Evolutionary conservation across 192 early-diverging fungal genomes (phyloP).

Genomic region (Linnemannia exigua): DNA sequence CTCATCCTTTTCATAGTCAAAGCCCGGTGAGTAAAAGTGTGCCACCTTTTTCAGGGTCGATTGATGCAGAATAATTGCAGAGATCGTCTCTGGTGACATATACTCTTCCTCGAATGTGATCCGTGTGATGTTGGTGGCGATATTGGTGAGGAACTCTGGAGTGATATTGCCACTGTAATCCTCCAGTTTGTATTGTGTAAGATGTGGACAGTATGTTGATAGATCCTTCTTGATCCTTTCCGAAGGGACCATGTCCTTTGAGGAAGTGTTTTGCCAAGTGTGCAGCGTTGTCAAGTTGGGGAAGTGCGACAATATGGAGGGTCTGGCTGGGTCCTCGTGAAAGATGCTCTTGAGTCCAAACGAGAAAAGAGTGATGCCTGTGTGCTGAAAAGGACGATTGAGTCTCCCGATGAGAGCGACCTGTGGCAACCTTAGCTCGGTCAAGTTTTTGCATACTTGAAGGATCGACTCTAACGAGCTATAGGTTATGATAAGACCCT

Average conservation of each 20-base stretch:
- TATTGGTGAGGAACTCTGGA: not conserved
- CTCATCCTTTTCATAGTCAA: not conserved
- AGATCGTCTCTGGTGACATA: not conserved
- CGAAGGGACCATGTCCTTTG: not conserved
- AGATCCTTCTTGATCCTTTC: not conserved
- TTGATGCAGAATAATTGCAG: not conserved
- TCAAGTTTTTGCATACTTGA: not conserved
- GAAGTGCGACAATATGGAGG: not conserved
- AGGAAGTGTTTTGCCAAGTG: not conserved
- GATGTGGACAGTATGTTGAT: not conserved
- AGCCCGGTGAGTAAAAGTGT: not conserved
- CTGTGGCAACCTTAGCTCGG: not conserved
- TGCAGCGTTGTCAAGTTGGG: not conserved
- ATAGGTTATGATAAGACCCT: not conserved
- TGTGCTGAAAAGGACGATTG: not conserved
- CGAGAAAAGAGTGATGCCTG: not conserved
- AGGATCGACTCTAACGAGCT: not conserved
- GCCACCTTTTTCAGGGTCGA: not conserved
- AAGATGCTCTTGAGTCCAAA: not conserved
- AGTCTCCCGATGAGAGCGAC: too few species aligned
- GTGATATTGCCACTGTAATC: not conserved
- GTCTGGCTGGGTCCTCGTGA: not conserved
- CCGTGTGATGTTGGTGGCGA: not conserved
- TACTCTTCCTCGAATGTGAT: not conserved
- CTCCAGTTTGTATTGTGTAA: not conserved